These are phyloP conservation scores for Penicillium sp. DNA, from an alignment of 2,329 filamentous ascomycete genomes.

Conservation along the genomic window DNA sequence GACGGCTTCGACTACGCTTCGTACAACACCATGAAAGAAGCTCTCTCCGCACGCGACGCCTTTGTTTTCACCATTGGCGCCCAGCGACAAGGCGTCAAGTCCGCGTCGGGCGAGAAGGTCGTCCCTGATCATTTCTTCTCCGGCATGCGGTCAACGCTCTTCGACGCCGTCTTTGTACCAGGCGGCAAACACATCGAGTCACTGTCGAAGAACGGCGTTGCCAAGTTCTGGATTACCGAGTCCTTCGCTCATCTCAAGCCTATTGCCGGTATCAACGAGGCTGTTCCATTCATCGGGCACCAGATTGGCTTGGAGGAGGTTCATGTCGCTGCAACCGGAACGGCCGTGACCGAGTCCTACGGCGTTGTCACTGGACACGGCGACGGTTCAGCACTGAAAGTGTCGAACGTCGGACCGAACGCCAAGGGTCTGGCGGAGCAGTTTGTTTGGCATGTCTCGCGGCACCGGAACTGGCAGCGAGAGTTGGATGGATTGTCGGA, in stretches of 20 bases:
- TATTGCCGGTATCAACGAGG: slow-evolving; percentile 65
- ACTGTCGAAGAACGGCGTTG: slow-evolving; percentile 68
- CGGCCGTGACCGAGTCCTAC: slow-evolving; percentile 30
- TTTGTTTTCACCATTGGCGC: slow-evolving; percentile 71
- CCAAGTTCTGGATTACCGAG: slow-evolving; percentile 74
- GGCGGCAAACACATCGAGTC: slow-evolving; percentile 64
- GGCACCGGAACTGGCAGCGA: slow-evolving; percentile 72
- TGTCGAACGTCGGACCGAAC: slow-evolving; percentile 60
- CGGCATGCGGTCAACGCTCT: slow-evolving; percentile 73
- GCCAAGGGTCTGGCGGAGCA: slow-evolving; percentile 66
- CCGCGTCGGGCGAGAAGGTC: slow-evolving; percentile 59
- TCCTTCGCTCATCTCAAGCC: slow-evolving; percentile 79
- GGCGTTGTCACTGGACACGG: slow-evolving; percentile 35
- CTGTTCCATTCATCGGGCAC: slow-evolving; percentile 30
- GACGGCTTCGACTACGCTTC: slow-evolving; percentile 70
- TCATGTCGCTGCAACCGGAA: slow-evolving; percentile 20
- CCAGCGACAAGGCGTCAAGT: slow-evolving; percentile 63
- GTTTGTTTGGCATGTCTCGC: slow-evolving; percentile 67
- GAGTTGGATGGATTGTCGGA: slow-evolving; percentile 68
- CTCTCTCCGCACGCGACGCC: slow-evolving; percentile 61
- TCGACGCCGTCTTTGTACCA: slow-evolving; percentile 75
- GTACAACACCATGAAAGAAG: slow-evolving; percentile 64
- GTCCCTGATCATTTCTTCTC: slow-evolving; percentile 75
- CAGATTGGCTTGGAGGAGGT: slow-evolving; percentile 31
- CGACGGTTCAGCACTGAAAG: slow-evolving; percentile 23